Evolutionary conservation across 805 yeast species (phyloP), one percentile per base, ranked within the genome.

Genomic region (Monosporozyma aquatica): DNA sequence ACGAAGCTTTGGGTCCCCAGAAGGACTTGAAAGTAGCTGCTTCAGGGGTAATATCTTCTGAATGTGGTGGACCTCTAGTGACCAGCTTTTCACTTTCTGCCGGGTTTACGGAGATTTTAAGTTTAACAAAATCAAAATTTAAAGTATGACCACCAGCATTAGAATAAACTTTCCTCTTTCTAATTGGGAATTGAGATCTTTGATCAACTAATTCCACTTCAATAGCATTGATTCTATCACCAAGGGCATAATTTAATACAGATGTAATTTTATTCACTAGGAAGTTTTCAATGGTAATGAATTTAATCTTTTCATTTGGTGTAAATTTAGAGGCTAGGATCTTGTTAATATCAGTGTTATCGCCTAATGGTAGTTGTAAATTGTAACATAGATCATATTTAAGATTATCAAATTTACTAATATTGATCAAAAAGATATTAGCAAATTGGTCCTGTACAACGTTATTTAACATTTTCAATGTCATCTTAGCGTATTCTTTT

Each of bases 1-100:
- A 69, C 11, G 92, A 85, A 0, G 95, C 78, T 50, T 76, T 81
- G 8, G 74, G 56, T 9, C 97, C 97, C 99, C 99, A 92, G 57
- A 92, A 89, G 5, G 75, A 66, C 50, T 83, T 76, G 67, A 92
- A 92, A 42, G 72, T 70, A 6, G 74, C 66, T n/a, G 80, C 75
- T 22, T 66, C 76, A 13, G 71, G 78, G 33, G 67, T 66, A 21
- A 59, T 47, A 25, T 76, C 82, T 30, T 74, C 71, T 30, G 75
- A 75, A 48, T 80, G 77, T 29, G 69, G 64, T 8, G 97, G 97
- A 2, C 97, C 97, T 55, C 78, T 85, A 1, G 95, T 85, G 1
- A 92, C 86, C 36, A 85, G 65, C 62, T 80, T 83, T 52, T 87
- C 96, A 47, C 82, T 70, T 54, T 82, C 86, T 6, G 71, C 74